phyloP scores from a whole-genome alignment of 2,329 filamentous ascomycete genomes.

The Akanthomyces dipterigenus region DNA sequence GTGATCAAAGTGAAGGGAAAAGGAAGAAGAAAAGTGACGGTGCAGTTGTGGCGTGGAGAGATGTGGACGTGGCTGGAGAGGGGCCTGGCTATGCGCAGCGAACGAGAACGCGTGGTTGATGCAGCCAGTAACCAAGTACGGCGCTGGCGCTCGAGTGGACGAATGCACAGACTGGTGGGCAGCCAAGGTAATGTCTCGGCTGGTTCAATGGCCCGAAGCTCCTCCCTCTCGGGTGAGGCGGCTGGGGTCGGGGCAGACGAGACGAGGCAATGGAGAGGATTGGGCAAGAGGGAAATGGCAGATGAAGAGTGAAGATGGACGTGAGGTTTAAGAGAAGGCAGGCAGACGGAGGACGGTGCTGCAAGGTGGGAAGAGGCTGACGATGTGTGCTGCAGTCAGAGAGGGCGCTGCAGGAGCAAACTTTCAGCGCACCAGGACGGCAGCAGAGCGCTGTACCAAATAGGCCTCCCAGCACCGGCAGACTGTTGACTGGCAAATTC shows the following conservation, averaged over 20 bases:
- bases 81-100: conserved; percentile 2
- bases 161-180: neutral
- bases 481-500: neutral
- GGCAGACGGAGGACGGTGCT: neutral
- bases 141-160: neutral
- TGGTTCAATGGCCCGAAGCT: conserved; percentile 5
- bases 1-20: neutral
- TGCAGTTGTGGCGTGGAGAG: neutral
- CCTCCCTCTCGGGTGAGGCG: neutral
- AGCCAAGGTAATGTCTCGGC: conserved; percentile 3
- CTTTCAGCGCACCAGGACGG: neutral
- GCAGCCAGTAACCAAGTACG: neutral
- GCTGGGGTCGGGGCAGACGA: neutral
- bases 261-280: neutral
- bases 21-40: neutral
- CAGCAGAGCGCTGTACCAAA: neutral
- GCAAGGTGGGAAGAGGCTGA: neutral
- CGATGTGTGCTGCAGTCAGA: conserved; percentile 1
- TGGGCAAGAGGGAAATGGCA: neutral
- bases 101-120: neutral
- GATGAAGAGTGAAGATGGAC: neutral
- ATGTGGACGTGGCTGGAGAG: conserved; percentile 14
- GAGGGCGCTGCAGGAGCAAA: neutral
- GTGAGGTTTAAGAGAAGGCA: neutral
- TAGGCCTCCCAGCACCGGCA: neutral